Evolutionary conservation across 371 early-diverging fungal genomes (phyloP), one percentile per base, ranked within the genome.

Genomic region (Basidiobolus meristosporus): DNA sequence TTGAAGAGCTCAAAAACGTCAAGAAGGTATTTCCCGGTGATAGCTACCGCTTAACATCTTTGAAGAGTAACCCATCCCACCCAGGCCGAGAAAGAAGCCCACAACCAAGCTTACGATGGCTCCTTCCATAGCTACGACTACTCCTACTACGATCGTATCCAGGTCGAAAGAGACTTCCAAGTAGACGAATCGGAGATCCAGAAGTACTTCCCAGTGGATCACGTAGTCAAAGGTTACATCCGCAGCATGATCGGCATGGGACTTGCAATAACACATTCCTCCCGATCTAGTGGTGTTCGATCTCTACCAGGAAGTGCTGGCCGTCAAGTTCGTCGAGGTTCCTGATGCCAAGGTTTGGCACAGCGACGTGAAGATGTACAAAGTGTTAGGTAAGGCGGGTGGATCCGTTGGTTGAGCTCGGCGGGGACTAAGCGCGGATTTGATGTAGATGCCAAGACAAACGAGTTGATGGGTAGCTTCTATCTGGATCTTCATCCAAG

Each of bases 401-500:
- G n/a, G n/a, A n/a, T n/a, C n/a, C n/a, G n/a, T n/a, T n/a, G n/a
- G n/a, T n/a, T n/a, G n/a, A n/a, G n/a, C n/a, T n/a, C n/a, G n/a
- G n/a, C n/a, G n/a, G n/a, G n/a, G n/a, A n/a, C n/a, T n/a, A n/a
- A n/a, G n/a, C n/a, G n/a, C n/a, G n/a, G n/a, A n/a, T n/a, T n/a
- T n/a, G n/a, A n/a, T n/a, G 12, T 18, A 34, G 61, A 49, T 41
- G 57, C 56, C 15, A 54, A 52, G 16, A 59, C 62, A 35, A 59
- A 61, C 39, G 51, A 57, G 35, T 65, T 77, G 42, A 57, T 72
- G 15, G 86, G 86, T 7, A 71, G 76, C 50, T 79, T 84, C 57
- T 80, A 74, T 48, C 60, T 85, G 21, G 86, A 85, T 47, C 54
- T 84, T 42, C 68, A 62, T 55, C 86, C 82, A 39, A 71, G 84